These are phyloP conservation scores for Santalum album DNA, from an alignment of 164 flowering plant species.

Conservation along the genomic window DNA sequence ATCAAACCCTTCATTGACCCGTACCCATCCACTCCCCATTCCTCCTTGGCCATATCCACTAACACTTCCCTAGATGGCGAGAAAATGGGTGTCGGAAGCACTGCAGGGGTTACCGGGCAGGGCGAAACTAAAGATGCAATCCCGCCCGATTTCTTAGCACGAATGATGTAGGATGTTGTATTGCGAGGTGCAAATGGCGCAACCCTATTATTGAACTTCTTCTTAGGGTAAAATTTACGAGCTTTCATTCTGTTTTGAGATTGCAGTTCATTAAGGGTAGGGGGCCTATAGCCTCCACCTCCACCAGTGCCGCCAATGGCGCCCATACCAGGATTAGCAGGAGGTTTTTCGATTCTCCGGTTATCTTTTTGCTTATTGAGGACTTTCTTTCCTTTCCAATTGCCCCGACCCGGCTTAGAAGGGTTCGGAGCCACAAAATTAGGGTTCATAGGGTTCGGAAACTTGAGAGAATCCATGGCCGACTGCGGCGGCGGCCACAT, in stretches of 20 bases:
- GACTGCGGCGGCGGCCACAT: constrained; percentile 22
- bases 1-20: constrained; percentile 98
- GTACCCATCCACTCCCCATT: constrained; percentile 96
- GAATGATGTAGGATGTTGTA: constrained; percentile 64
- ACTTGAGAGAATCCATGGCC: neutral
- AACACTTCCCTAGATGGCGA: constrained; percentile 80
- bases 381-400: constrained; percentile 74
- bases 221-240: constrained; percentile 59
- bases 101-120: constrained; percentile 71
- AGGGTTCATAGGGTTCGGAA: constrained; percentile 10
- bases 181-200: constrained; percentile 87
- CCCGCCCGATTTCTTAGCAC: constrained; percentile 77
- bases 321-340: neutral
- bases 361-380: constrained; percentile 22
- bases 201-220: constrained; percentile 47
- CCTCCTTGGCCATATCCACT: constrained; percentile 89
- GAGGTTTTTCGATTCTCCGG: constrained; percentile 15
- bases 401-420: constrained; percentile 25
- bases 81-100: constrained; percentile 75
- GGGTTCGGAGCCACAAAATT: neutral
- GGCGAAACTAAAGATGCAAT: constrained; percentile 80
- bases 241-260: constrained; percentile 62
- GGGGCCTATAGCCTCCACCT: constrained; percentile 61
- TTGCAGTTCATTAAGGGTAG: constrained; percentile 57
- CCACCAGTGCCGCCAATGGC: constrained; percentile 9